phyloP scores from a whole-genome alignment of 805 yeast species.

The Kodamaea nitidulidarum region DNA sequence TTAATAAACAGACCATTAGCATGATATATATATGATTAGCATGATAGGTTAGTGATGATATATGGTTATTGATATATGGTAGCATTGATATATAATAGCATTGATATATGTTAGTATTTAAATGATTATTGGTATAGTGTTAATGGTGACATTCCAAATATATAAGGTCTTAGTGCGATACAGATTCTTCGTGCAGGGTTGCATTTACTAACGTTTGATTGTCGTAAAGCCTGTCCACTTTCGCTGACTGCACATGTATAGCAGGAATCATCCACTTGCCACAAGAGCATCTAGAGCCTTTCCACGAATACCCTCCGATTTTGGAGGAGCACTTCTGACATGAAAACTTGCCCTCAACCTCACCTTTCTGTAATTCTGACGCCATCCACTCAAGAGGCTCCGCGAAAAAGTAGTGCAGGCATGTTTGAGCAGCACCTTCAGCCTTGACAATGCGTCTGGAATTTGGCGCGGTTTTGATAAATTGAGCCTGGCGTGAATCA shows the following conservation, averaged over 20 bases:
- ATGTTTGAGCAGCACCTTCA: conserved; percentile 52
- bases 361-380: conserved; percentile 64
- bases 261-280: conserved; percentile 97
- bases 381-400: conserved; percentile 96
- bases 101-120: no score
- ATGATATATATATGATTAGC: no score
- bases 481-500: conserved; percentile 61
- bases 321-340: conserved; percentile 85
- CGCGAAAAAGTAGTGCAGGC: conserved; percentile 75
- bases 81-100: no score
- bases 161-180: no score
- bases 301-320: conserved; percentile 92
- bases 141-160: no score
- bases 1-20: no score
- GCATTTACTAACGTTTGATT: neutral
- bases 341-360: conserved; percentile 77
- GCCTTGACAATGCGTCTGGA: conserved; percentile 57
- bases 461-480: conserved; percentile 59
- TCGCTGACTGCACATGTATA: conserved; percentile 71
- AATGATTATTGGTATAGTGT: no score
- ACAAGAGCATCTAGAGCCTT: conserved; percentile 89
- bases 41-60: no score
- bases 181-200: neutral
- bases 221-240: conserved; percentile 52
- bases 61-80: no score